These are phyloP conservation scores for Spiraea crenata DNA, from an alignment of 331 rosid species.

Conservation along the genomic window DNA sequence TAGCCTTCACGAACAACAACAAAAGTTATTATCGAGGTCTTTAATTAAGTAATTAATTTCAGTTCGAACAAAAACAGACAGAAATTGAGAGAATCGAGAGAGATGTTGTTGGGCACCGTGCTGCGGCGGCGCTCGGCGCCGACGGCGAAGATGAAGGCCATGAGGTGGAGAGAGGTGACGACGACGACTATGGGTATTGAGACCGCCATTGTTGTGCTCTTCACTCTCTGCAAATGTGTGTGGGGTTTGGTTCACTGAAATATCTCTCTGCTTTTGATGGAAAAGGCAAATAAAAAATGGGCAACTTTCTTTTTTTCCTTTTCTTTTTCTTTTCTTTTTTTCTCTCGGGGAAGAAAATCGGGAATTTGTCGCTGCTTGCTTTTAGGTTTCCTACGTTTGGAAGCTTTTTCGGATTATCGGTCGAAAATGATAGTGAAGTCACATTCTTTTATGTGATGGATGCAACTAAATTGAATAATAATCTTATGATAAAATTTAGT, in stretches of 20 bases:
- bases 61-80: neutral
- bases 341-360: slow-evolving; percentile 5
- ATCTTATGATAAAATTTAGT: too few relatives aligned
- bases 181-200: slow-evolving; percentile 54
- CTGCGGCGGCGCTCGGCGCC: slow-evolving; percentile 98
- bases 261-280: slow-evolving; percentile 25
- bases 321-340: neutral
- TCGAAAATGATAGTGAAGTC: too few relatives aligned
- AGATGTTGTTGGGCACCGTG: slow-evolving; percentile 30
- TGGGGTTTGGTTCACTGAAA: neutral
- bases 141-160: slow-evolving; percentile 80
- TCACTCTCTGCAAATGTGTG: neutral
- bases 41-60: neutral
- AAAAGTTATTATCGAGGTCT: too few relatives aligned
- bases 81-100: neutral
- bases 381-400: neutral
- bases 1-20: slow-evolving; percentile 44
- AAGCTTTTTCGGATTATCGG: too few relatives aligned
- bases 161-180: slow-evolving; percentile 69
- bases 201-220: slow-evolving; percentile 45
- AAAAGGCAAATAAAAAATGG: neutral
- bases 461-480: too few relatives aligned
- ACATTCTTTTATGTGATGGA: too few relatives aligned
- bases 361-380: neutral
- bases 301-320: neutral